Percentiles rank a stretch among this genome's conserved stretches.
Conservation (phyloP, 2,329 filamentous ascomycete species). For the Ceratocystis diversiconidia region DNA sequence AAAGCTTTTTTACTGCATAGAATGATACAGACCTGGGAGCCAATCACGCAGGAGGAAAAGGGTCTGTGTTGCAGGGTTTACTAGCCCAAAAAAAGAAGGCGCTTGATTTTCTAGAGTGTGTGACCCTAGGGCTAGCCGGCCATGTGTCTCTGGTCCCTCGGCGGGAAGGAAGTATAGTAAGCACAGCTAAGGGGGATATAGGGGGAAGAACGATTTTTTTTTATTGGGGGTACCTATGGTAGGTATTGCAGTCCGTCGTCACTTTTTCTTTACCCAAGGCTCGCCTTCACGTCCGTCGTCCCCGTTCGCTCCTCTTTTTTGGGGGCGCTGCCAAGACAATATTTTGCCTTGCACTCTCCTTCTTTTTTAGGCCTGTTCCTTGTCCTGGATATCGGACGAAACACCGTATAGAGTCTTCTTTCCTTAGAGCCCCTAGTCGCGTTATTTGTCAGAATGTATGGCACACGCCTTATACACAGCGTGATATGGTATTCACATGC, state of each 20-base stretch:
- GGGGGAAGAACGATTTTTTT: not conserved
- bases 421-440: not conserved
- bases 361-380: not conserved
- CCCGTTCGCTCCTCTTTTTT: not conserved
- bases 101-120: not conserved
- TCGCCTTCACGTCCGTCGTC: too few relatives aligned
- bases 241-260: not conserved
- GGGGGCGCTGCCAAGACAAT: not conserved
- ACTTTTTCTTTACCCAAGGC: not conserved
- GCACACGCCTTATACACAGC: not conserved
- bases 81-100: not conserved
- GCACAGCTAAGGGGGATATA: too few relatives aligned
- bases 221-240: too few relatives aligned
- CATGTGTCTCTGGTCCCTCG: not conserved
- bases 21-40: not conserved
- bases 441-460: not conserved
- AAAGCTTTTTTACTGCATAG: not conserved
- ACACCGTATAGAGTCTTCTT: not conserved
- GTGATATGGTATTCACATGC: not conserved
- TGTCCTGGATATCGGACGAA: constrained; percentile 2
- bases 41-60: not conserved
- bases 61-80: not conserved
- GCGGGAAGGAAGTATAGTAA: not conserved
- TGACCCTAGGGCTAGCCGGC: not conserved
- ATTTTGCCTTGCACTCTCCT: not conserved